Percentiles rank a stretch among this genome's conserved stretches.
These are phyloP conservation scores for Ulmus americana DNA, from an alignment of 331 rosid genomes.

Conservation along the genomic window DNA sequence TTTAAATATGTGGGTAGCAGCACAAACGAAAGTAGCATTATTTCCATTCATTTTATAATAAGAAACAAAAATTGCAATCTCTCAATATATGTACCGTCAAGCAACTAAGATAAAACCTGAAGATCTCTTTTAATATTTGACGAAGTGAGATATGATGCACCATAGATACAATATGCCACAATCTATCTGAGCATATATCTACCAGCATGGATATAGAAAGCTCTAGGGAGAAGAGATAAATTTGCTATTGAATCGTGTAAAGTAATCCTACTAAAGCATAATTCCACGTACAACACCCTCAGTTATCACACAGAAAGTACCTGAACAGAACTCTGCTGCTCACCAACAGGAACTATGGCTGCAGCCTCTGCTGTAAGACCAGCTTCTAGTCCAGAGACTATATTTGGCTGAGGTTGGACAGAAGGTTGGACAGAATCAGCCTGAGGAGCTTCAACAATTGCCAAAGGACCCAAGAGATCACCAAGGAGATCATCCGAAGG, in stretches of 20 bases:
- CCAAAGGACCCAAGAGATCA: slow-evolving; percentile 89
- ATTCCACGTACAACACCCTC: not conserved
- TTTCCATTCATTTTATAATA: not conserved
- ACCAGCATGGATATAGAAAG: slow-evolving; percentile 7
- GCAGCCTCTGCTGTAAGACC: slow-evolving; percentile 50
- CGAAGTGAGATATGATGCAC: slow-evolving; percentile 16
- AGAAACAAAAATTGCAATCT: no score
- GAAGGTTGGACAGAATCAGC: slow-evolving; percentile 29
- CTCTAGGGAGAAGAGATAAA: not conserved
- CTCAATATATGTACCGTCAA: not conserved
- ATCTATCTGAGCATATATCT: slow-evolving; percentile 16
- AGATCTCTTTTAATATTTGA: not conserved
- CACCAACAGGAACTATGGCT: slow-evolving; percentile 88
- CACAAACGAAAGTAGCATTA: not conserved
- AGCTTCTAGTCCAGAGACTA: slow-evolving; percentile 47
- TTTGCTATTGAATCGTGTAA: not conserved
- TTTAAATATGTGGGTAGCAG: slow-evolving; percentile 4
- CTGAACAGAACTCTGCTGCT: slow-evolving; percentile 69
- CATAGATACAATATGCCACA: not conserved
- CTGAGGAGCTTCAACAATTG: slow-evolving; percentile 86
- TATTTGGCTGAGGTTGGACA: slow-evolving; percentile 35
- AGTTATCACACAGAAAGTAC: slow-evolving; percentile 29
- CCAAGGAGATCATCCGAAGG: slow-evolving; percentile 61
- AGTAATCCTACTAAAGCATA: not conserved
- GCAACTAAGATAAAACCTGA: not conserved